Evolutionary conservation across 2,329 filamentous ascomycete species (phyloP).

Genomic region (Nigrograna mackinnonii): DNA sequence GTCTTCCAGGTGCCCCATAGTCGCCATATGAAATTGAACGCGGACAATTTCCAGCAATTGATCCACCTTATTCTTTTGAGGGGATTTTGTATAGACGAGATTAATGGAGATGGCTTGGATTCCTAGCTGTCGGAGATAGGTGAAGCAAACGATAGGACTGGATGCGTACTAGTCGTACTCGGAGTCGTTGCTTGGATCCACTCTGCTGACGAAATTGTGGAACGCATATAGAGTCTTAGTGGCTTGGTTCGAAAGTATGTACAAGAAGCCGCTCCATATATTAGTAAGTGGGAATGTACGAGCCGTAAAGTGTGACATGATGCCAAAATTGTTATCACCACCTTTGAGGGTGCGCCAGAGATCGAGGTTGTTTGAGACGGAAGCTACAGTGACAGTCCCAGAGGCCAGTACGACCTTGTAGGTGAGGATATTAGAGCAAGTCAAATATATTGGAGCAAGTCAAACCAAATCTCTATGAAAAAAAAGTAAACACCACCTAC

Average conservation of each 20-base stretch:
- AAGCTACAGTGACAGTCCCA: neutral
- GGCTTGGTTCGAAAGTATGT: neutral
- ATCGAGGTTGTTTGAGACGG: neutral
- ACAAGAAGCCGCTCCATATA: conserved; percentile 2
- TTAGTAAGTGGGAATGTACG: neutral
- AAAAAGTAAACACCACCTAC: neutral
- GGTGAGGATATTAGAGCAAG: neutral
- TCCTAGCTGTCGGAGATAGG: conserved; percentile 56
- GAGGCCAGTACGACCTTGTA: neutral
- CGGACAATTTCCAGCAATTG: conserved; percentile 23
- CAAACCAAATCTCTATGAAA: neutral
- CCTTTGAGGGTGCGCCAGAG: neutral
- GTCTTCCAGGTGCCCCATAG: conserved; percentile 31
- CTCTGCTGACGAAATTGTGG: conserved; percentile 1
- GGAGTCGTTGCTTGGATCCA: neutral
- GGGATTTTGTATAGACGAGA: conserved; percentile 30
- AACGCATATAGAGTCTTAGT: conserved; percentile 1
- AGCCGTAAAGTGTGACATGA: neutral
- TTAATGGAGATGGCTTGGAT: conserved; percentile 47
- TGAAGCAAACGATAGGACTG: conserved; percentile 55
- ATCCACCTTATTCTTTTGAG: no score
- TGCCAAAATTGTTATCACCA: neutral
- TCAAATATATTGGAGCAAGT: conserved; percentile 4
- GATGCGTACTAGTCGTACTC: conserved; percentile 44
- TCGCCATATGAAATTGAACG: conserved; percentile 25